Evolutionary conservation across 495 filamentous ascomycete species (phyloP).

Genomic region (Xylona heveae): DNA sequence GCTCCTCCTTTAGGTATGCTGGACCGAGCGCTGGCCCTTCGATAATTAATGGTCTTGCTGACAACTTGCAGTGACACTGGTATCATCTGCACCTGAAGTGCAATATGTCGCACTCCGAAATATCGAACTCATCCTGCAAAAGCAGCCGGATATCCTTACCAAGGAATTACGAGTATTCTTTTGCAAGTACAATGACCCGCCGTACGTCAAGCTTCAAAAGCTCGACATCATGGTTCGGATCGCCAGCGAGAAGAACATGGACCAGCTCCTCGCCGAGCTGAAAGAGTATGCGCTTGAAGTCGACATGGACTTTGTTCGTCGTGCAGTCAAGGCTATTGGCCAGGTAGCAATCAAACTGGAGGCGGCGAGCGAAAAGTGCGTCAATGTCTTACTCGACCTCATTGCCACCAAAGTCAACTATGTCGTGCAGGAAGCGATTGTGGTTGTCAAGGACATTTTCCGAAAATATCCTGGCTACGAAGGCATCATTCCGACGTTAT

Average conservation of each 20-base stretch:
- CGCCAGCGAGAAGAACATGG: slow-evolving; percentile 91
- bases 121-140: slow-evolving; percentile 86
- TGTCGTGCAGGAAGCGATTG: slow-evolving; percentile 92
- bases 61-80: slow-evolving; percentile 53
- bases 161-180: slow-evolving; percentile 98
- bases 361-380: slow-evolving; percentile 76
- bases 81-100: slow-evolving; percentile 89
- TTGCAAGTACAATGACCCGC: slow-evolving; percentile 99
- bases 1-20: slow-evolving; percentile 68
- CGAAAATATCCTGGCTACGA: slow-evolving; percentile 95
- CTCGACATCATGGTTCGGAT: slow-evolving; percentile 99
- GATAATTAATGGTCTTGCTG: too few relatives aligned
- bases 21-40: background rate
- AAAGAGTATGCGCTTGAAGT: slow-evolving; percentile 97
- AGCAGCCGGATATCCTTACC: slow-evolving; percentile 85
- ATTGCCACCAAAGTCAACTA: slow-evolving; percentile 98
- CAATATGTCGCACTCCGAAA: slow-evolving; percentile 94
- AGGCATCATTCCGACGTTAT: slow-evolving; percentile 88
- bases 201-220: slow-evolving; percentile 93
- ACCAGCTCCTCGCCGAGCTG: slow-evolving; percentile 80
- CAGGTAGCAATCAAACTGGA: slow-evolving; percentile 98
- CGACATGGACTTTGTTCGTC: slow-evolving; percentile 95
- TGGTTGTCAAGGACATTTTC: slow-evolving; percentile 98
- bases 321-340: slow-evolving; percentile 85
- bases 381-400: slow-evolving; percentile 79